phyloP scores from a whole-genome alignment of 495 filamentous ascomycete species.

The Glarea lozoyensis region DNA sequence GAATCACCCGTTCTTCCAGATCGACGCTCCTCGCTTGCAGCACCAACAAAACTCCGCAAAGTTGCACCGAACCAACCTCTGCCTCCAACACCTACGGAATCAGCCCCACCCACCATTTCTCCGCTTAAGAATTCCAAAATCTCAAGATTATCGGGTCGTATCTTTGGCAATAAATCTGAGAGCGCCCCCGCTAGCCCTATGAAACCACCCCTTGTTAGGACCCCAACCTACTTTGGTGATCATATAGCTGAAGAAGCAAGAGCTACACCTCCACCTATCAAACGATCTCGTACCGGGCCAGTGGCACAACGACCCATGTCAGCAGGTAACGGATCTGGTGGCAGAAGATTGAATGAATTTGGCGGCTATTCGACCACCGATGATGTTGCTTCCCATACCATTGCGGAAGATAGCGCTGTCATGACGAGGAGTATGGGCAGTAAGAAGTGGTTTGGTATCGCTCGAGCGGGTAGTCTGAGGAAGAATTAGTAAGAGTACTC shows the following conservation, averaged over 20 bases:
- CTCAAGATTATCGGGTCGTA: background rate
- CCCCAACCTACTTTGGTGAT: slow-evolving; percentile 4
- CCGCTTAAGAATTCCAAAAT: slow-evolving; percentile 3
- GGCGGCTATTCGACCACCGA: background rate
- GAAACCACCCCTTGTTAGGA: background rate
- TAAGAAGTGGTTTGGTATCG: slow-evolving; percentile 14
- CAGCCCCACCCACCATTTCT: background rate
- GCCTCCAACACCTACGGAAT: background rate
- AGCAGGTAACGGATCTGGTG: slow-evolving; percentile 4
- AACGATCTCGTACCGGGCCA: slow-evolving; percentile 3
- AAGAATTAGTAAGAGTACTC: too few relatives aligned
- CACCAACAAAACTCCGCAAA: slow-evolving; percentile 11
- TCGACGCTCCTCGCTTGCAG: slow-evolving; percentile 17
- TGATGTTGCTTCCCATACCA: background rate
- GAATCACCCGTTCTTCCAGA: slow-evolving; percentile 8
- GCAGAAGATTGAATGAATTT: background rate
- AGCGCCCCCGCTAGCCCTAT: background rate
- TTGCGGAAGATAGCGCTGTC: background rate
- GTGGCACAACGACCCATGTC: slow-evolving; percentile 10
- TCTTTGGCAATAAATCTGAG: background rate
- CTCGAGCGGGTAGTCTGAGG: background rate
- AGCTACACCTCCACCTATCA: slow-evolving; percentile 20
- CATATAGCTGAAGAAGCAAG: slow-evolving; percentile 6
- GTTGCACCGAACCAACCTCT: background rate
- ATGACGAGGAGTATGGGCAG: slow-evolving; percentile 3